Base-by-base conservation (phyloP, 345 rosid species). In the Hirschfeldia incana region DNA sequence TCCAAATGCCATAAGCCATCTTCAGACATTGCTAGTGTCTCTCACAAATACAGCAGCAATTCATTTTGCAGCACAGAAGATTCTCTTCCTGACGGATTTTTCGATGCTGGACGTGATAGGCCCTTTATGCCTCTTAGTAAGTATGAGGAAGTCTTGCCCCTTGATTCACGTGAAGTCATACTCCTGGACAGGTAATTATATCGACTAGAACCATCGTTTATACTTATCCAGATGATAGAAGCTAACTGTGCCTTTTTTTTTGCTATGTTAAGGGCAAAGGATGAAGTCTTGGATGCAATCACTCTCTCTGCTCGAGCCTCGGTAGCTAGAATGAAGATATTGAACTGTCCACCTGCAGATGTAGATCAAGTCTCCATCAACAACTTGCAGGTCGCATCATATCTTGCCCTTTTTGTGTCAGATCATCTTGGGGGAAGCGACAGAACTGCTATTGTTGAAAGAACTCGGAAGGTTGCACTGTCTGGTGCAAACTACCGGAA, bases 381-480 rank as follows among this genome's bases (percentile, higher is more conserved):
- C 82, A 84, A 83, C 86, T 76, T 89, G 81, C 97, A 87, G 63
- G 70, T 87, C 65, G 94, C 88, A 36, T 89, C 92, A 29, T 81
- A 86, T 87, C 98, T 95, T 67, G 94, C 99, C 9, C 92, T 95
- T 71, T 91, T 95, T 78, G 97, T 93, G 26, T 95, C 99, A 0
- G 94, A 95, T 85, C 99, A 93, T 87, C 93, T 93, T 87, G 99
- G 99, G 70, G 98, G 99, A 53, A 89, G 97, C 74, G 98, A 93
- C 70, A 90, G 86, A 81, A 86, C 84, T 75, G 74, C 85, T 46
- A 39, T 88, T 81, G 64, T 93, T 75, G 94, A 87, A 83, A 88
- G 88, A 86, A 83, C 89, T 13, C 82, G 97, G 17, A 91, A 86
- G 86, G 57, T 49, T 49, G 85, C 87, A 70, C 89, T 84, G 39